Evolutionary conservation across 108 stramenopile species (phyloP), one percentile per base, ranked within the genome.

Genomic region (Cyclotella sp.): DNA sequence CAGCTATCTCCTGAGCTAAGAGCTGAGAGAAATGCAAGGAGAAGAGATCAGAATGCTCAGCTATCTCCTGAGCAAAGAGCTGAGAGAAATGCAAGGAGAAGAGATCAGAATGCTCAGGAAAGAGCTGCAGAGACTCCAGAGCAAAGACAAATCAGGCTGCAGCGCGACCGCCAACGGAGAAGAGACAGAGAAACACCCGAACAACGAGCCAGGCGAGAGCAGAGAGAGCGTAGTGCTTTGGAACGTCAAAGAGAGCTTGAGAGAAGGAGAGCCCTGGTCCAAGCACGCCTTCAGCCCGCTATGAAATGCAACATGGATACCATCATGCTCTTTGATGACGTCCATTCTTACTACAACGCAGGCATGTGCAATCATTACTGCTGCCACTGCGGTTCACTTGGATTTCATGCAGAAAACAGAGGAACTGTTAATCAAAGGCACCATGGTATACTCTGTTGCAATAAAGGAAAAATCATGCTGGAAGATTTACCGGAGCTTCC

Each of bases 141-240:
- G n/a, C n/a, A n/a, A n/a, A n/a, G n/a, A n/a, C n/a, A n/a, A n/a
- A n/a, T n/a, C n/a, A n/a, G n/a, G n/a, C n/a, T n/a, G n/a, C 44
- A 45, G 44, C 9, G 44, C 13, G 44, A 45, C 11, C 44, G 13
- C 44, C 44, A 45, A 45, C 9, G 44, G 13, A 45, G 44, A 45
- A 45, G 44, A 45, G 13, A 13, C 9, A 13, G 11, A 45, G 11
- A 45, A 45, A 45, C n/a, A n/a, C n/a, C n/a, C n/a, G n/a, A n/a
- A n/a, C n/a, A n/a, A n/a, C n/a, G n/a, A n/a, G n/a, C n/a, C n/a
- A 45, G 44, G 44, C 44, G 44, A 45, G 44, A 45, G 44, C 44
- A 45, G 44, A 45, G 44, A 45, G 44, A 45, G 13, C 44, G 13
- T 45, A 45, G 44, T 12, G 44, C 44, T 13, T 13, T 12, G 44